Base-by-base conservation (phyloP, 495 filamentous ascomycete genomes). In the Aspergillus homomorphus region DNA sequence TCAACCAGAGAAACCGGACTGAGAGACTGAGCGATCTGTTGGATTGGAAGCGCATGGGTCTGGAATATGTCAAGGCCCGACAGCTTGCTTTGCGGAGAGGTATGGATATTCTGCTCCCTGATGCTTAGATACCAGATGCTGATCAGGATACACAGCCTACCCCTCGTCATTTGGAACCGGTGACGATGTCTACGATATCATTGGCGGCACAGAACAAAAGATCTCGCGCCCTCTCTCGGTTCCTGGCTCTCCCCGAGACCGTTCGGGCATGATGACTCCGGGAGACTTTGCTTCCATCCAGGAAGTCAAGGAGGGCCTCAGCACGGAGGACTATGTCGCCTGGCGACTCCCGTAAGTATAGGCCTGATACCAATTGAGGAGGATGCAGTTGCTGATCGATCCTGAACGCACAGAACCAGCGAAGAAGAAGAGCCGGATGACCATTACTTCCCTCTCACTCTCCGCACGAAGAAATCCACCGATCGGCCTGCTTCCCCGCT, bases 1-100 rank as follows among this genome's bases (percentile, higher is more conserved):
- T 98, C 78, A 98, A 98, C 77, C 95, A 97, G 77, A 85, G 94
- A 18, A 98, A 98, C 76, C 85, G 94, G n/a, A 98, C 95, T 0
- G 94, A 98, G 76, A 84, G 94, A 21, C 76, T 98, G 51, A 95
- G 91, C 64, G 94, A 98, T 69, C 80, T 98, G 28, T 78, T 98
- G 48, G 94, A 98, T 73, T 98, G 94, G 94, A 98, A 98, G 80
- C 82, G 94, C 43, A 98, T 98, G 94, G 94, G 94, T 12, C 84
- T 97, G 89, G 94, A 98, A 72, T 98, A 98, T 63, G 89, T 96
- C 74, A 98, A 98, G 76, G 94, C 94, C 33, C 84, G 94, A 38
- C 95, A 98, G 73, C 73, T 98, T 58, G 94, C 94, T 15, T 77
- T 98, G 59, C 80, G 94, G 56, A 84, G 94, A 81, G 84, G 85